These are phyloP conservation scores for Echeveria elegans DNA, from an alignment of 164 flowering plant genomes.

Conservation along the genomic window DNA sequence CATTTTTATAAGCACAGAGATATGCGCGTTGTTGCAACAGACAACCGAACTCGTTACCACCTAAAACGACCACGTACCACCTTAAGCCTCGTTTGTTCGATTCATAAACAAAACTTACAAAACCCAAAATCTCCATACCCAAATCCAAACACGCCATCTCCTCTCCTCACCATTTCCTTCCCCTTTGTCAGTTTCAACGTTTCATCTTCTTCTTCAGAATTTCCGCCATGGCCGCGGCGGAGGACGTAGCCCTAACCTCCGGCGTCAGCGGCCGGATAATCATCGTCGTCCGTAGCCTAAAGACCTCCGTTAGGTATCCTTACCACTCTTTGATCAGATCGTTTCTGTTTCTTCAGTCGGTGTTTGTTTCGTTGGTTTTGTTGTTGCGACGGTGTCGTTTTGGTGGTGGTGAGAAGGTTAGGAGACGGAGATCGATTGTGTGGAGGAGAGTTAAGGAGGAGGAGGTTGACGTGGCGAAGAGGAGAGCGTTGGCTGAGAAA, in stretches of 20 bases:
- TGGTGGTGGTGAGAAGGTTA: conserved; percentile 6
- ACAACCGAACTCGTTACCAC: background rate
- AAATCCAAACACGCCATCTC: background rate
- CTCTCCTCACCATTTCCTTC: background rate
- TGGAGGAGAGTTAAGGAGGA: conserved; percentile 52
- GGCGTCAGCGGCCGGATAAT: conserved; percentile 96
- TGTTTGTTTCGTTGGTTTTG: conserved; percentile 46
- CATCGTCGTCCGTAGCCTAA: conserved; percentile 53
- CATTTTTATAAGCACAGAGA: background rate
- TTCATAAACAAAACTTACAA: background rate
- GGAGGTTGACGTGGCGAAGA: conserved; percentile 51
- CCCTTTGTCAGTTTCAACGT: background rate
- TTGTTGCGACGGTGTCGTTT: conserved; percentile 17
- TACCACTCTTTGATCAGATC: conserved; percentile 24
- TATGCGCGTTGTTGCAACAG: background rate
- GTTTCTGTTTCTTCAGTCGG: conserved; percentile 42
- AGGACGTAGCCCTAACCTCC: conserved; percentile 78
- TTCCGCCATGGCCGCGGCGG: conserved; percentile 19
- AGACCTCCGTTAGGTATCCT: conserved; percentile 27
- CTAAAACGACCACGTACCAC: background rate
- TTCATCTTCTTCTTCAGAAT: background rate
- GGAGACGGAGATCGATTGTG: conserved; percentile 18
- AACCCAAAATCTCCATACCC: background rate
- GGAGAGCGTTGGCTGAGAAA: conserved; percentile 73
- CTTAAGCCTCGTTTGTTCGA: background rate